Conservation (phyloP, 2,329 filamentous ascomycete genomes). For the Fusarium buxicola region DNA sequence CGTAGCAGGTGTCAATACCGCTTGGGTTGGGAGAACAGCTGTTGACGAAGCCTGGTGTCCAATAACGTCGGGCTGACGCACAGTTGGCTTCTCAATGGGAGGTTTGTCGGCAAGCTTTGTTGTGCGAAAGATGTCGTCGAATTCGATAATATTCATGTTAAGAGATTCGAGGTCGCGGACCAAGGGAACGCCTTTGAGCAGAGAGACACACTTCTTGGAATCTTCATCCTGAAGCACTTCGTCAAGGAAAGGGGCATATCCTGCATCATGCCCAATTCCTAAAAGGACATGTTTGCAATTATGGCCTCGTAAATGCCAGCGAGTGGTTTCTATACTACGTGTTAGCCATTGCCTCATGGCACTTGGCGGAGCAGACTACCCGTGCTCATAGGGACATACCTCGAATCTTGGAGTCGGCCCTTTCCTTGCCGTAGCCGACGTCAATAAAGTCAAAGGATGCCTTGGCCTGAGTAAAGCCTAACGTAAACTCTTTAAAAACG, state of each 20-base stretch:
- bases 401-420: conserved; percentile 70
- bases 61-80: conserved; percentile 5
- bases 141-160: conserved; percentile 59
- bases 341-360: conserved; percentile 16
- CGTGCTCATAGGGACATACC: conserved; percentile 52
- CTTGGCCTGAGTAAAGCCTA: conserved; percentile 70
- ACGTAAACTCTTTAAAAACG: conserved; percentile 67
- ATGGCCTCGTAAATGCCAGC: conserved; percentile 69
- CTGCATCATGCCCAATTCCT: conserved; percentile 71
- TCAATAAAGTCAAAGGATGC: conserved; percentile 73
- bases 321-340: conserved; percentile 57
- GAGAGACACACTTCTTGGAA: conserved; percentile 58
- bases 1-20: conserved; percentile 41
- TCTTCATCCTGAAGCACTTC: conserved; percentile 61
- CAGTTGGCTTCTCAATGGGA: conserved; percentile 2
- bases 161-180: conserved; percentile 62
- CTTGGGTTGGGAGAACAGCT: conserved; percentile 21
- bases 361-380: background rate
- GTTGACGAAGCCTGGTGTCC: conserved; percentile 20
- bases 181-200: conserved; percentile 66
- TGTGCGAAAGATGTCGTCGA: conserved; percentile 64
- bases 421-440: conserved; percentile 69
- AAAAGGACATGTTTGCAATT: conserved; percentile 72
- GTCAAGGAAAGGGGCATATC: conserved; percentile 70
- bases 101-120: conserved; percentile 61